These are phyloP conservation scores for Cenchrus fungigraminus DNA, from an alignment of 176 grass and related monocot species.

Conservation along the genomic window DNA sequence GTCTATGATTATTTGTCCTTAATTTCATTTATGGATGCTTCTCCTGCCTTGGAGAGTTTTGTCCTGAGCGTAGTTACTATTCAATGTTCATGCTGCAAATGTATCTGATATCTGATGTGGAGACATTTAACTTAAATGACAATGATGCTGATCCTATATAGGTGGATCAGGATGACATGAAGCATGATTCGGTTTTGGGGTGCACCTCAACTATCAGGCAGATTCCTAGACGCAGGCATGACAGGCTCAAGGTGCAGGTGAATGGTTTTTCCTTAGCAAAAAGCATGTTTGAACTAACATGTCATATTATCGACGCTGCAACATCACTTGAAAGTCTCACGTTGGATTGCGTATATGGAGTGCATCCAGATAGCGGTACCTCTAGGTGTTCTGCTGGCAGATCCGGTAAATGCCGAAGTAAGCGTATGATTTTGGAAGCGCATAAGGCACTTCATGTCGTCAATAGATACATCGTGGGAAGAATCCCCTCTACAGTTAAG, in stretches of 20 bases:
- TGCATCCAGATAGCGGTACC: background rate
- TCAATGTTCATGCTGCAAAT: too few relatives aligned
- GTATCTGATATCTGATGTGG: too few relatives aligned
- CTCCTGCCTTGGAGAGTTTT: background rate
- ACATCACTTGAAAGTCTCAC: conserved; percentile 8
- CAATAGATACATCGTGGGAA: too few relatives aligned
- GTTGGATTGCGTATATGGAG: background rate
- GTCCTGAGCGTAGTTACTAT: background rate
- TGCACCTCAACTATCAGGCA: background rate
- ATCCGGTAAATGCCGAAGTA: background rate
- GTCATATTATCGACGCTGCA: background rate
- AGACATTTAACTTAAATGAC: background rate
- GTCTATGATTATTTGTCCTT: conserved; percentile 20
- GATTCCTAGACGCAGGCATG: background rate
- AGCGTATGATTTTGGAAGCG: background rate
- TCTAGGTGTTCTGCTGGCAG: background rate
- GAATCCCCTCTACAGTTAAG: too few relatives aligned
- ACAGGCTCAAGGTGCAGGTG: conserved; percentile 7
- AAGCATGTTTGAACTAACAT: conserved; percentile 2
- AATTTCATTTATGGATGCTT: conserved; percentile 6
- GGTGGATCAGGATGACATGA: background rate
- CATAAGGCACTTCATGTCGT: background rate
- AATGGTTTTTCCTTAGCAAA: conserved; percentile 14
- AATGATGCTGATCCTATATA: background rate
- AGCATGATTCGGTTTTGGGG: background rate